These are phyloP conservation scores for Annulohypoxylon truncatum DNA, from an alignment of 2,329 filamentous ascomycete species.

Conservation along the genomic window DNA sequence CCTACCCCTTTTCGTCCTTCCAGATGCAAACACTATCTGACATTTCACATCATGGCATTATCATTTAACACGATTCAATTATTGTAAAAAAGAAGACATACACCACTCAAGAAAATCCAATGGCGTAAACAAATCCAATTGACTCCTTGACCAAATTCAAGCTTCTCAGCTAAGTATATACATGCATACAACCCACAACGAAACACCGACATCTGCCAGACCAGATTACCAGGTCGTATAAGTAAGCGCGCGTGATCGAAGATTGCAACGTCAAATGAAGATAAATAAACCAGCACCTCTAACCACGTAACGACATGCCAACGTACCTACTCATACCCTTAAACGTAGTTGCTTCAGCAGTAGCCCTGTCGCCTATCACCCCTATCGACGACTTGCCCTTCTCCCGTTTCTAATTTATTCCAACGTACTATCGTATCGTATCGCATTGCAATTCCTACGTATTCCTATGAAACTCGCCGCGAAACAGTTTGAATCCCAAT, in stretches of 20 bases:
- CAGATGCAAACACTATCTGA: background rate
- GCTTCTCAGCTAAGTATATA: constrained; percentile 23
- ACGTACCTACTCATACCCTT: background rate
- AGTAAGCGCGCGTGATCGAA: constrained; percentile 6
- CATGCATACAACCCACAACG: constrained; percentile 22
- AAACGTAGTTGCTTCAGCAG: background rate
- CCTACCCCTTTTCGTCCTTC: background rate
- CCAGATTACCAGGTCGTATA: too few species aligned
- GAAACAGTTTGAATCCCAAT: background rate
- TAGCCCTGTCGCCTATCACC: background rate
- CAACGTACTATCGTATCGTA: background rate
- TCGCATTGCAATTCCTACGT: background rate
- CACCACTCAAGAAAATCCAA: background rate
- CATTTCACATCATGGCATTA: too few species aligned
- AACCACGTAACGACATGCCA: too few species aligned
- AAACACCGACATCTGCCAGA: too few species aligned
- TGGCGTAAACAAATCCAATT: constrained; percentile 23
- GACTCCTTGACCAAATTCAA: constrained; percentile 25
- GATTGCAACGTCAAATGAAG: constrained; percentile 10
- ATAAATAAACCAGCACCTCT: constrained; percentile 1
- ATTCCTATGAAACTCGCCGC: background rate
- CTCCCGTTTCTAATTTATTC: background rate
- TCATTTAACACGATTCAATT: background rate
- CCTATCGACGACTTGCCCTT: background rate
- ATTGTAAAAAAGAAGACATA: background rate